A percentile compares a stretch with the other conserved stretches of the same genome.
These are phyloP conservation scores for Pythium sukuiense DNA, from an alignment of 352 stramenopile species.

Conservation along the genomic window DNA sequence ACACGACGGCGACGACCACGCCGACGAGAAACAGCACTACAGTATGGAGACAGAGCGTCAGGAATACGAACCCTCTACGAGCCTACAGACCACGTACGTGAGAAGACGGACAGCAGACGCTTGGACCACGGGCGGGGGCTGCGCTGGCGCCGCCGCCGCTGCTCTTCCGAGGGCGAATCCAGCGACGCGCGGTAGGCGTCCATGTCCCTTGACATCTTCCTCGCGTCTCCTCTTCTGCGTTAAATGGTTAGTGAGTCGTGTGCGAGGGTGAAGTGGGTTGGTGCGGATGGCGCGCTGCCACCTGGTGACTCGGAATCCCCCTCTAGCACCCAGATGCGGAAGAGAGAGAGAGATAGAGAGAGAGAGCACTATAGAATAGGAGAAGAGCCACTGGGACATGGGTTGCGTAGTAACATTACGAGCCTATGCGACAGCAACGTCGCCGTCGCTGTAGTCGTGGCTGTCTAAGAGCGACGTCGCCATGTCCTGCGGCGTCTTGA, in stretches of 20 bases:
- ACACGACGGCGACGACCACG: slow-evolving; percentile 40
- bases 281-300: not conserved
- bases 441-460: not conserved
- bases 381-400: not conserved
- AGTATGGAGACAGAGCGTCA: not conserved
- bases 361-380: too few relatives aligned
- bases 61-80: too few relatives aligned
- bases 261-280: not conserved
- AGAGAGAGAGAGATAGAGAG: slow-evolving; percentile 1
- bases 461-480: slow-evolving; percentile 12
- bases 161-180: slow-evolving; percentile 2
- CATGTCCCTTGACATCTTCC: slow-evolving; percentile 9
- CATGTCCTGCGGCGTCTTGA: slow-evolving; percentile 19
- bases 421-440: slow-evolving; percentile 17
- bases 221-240: too few relatives aligned
- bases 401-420: not conserved
- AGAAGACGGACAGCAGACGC: slow-evolving; percentile 23
- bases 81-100: slow-evolving; percentile 13
- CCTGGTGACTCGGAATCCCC: not conserved
- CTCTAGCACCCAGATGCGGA: not conserved
- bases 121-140: slow-evolving; percentile 6
- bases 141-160: slow-evolving; percentile 14
- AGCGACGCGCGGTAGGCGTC: slow-evolving; percentile 20
- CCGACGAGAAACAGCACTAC: slow-evolving; percentile 28
- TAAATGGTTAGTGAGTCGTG: too few relatives aligned